These are phyloP conservation scores for Holtermanniella nyarrowii DNA, from an alignment of 768 basidiomycete species.

Conservation along the genomic window DNA sequence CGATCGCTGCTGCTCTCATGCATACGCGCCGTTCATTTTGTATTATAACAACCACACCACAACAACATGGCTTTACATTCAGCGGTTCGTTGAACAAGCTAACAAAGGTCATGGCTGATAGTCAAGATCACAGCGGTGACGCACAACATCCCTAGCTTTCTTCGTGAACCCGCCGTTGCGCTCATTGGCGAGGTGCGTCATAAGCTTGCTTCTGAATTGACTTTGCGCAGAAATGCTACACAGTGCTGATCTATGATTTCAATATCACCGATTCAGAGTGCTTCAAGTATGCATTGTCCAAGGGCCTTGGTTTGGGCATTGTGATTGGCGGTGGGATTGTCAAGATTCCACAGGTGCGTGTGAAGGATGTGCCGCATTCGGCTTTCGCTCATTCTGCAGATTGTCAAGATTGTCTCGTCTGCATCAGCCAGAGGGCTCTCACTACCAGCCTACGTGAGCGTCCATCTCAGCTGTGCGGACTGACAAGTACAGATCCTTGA, in stretches of 20 bases:
- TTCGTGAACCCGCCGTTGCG: conserved; percentile 68
- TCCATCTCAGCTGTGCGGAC: not conserved
- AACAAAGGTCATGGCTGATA: no score
- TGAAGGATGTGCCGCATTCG: not conserved
- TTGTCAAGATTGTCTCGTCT: conserved; percentile 29
- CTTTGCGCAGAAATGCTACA: conserved; percentile 62
- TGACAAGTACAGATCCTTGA: conserved; percentile 51
- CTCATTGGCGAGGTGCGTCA: conserved; percentile 64
- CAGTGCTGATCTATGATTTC: conserved; percentile 75
- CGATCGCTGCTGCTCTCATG: no score
- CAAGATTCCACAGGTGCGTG: conserved; percentile 81
- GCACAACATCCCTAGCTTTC: conserved; percentile 71
- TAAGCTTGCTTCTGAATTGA: conserved; percentile 34
- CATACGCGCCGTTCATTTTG: not conserved
- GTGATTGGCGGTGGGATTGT: conserved; percentile 84
- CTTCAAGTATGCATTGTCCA: conserved; percentile 82
- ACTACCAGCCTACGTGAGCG: conserved; percentile 59
- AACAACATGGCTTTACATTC: not conserved
- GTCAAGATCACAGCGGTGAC: conserved; percentile 48
- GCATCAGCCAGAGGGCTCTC: conserved; percentile 78
- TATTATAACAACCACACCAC: not conserved
- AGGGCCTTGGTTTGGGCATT: conserved; percentile 83
- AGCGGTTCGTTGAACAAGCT: not conserved
- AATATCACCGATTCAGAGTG: conserved; percentile 67
- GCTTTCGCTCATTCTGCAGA: conserved; percentile 3